Base-by-base conservation (phyloP, 345 rosid species). In the Syzygium grande region DNA sequence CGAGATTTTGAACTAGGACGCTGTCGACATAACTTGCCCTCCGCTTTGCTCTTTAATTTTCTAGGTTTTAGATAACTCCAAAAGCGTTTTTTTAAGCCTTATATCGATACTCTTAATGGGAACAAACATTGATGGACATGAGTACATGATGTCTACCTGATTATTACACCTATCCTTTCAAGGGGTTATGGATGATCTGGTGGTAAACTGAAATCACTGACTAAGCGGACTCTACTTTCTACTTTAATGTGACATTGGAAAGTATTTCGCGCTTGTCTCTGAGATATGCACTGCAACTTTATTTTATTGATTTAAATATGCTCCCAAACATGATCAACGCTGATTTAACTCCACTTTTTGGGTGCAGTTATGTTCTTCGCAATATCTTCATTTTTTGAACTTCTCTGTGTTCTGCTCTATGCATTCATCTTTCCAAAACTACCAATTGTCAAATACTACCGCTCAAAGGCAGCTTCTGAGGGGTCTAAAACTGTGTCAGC, bases 401-500 rank as follows among this genome's bases (percentile, higher is more conserved):
- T 95, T 77, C 90, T 92, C 2, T 96, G 99, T 80, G 86, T 93
- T 13, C 59, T 97, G 88, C 95, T 97, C 55, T 97, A 96, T 77
- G 94, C 94, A 9, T 89, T 84, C 23, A 86, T 86, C 22, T 96
- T 96, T 38, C 94, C 96, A 21, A 97, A 94, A 89, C 92, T 96
- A 68, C 98, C 98, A 15, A 89, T 95, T 2, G 99, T 97, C 86
- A 97, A 95, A 92, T 94, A 93, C 89, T 95, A 95, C 89, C 94
- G 96, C 22, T 58, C 97, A 27, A 95, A 95, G 93, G 99, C 99
- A 38, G 97, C 95, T n/a, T 90, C 92, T 1, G 96, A 96, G 94
- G 99, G 99, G 17, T 96, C 98, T 4, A 95, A 94, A 91, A 93
- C 99, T 16, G 98, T 96, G 30, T 78, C 94, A 29, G 94, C 95